A percentile compares a stretch with the other conserved stretches of the same genome.
These are phyloP conservation scores for Schoenoplectus tabernaemontani DNA, from an alignment of 202 grass and related monocot genomes.

Conservation along the genomic window DNA sequence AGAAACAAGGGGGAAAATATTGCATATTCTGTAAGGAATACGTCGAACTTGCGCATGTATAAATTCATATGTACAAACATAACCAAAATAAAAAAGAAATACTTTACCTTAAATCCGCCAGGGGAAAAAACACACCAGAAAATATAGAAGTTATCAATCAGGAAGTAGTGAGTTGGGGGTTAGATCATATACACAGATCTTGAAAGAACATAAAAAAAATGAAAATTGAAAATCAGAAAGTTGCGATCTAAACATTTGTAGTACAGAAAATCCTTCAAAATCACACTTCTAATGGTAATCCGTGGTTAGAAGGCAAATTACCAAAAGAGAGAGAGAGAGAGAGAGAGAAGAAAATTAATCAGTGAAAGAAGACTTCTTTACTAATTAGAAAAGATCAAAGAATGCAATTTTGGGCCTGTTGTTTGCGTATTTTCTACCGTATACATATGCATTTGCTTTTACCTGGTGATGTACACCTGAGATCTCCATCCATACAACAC, in stretches of 20 bases:
- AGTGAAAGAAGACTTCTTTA: background rate
- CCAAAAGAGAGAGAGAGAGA: background rate
- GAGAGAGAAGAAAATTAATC: background rate
- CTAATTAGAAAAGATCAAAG: background rate
- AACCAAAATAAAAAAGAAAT: background rate
- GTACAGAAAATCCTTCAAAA: background rate
- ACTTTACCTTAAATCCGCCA: background rate
- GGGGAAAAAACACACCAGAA: background rate
- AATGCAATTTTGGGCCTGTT: background rate
- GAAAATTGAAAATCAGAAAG: background rate
- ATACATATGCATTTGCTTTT: background rate
- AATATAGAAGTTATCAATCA: background rate
- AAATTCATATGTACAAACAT: background rate
- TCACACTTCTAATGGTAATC: background rate
- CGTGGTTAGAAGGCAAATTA: background rate
- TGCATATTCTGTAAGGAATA: background rate
- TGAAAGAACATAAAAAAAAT: background rate
- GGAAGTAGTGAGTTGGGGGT: background rate
- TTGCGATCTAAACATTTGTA: background rate
- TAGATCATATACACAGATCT: background rate
- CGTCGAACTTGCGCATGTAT: background rate
- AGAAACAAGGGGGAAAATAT: background rate
- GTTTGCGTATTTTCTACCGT: background rate
- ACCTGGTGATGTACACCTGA: conserved; percentile 32
- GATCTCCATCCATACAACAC: conserved; percentile 32